Conservation (phyloP, 2,329 filamentous ascomycete genomes). For the Diaporthe citriasiana region DNA sequence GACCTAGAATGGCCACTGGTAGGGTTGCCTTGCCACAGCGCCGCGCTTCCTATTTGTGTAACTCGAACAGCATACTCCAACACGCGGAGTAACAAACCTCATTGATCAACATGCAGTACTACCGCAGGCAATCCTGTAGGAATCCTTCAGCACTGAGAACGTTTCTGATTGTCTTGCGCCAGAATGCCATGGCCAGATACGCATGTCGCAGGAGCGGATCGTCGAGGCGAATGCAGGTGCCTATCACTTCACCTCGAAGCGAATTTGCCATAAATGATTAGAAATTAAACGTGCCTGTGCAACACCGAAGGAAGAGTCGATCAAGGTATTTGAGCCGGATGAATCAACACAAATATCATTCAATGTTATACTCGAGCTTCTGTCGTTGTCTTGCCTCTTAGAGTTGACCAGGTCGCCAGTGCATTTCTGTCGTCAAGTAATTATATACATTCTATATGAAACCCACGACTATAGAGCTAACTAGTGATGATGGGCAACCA, state of each 20-base stretch:
- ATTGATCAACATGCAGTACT: not conserved
- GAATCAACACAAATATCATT: not conserved
- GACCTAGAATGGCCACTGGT: not conserved
- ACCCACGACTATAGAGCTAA: not conserved
- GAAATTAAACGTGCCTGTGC: too few relatives aligned
- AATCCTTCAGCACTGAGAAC: not conserved
- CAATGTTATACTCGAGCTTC: not conserved
- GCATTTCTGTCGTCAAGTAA: not conserved
- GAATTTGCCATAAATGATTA: not conserved
- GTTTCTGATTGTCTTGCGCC: too few relatives aligned
- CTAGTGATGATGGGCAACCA: not conserved
- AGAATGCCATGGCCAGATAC: too few relatives aligned
- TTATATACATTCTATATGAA: not conserved
- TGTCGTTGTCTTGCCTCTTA: not conserved
- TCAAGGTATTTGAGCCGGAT: not conserved
- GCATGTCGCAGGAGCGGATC: too few relatives aligned
- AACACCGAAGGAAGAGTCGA: not conserved
- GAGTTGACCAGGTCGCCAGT: not conserved
- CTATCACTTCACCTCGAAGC: not conserved
- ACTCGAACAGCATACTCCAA: not conserved
- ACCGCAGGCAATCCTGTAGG: not conserved
- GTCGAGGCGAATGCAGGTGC: not conserved
- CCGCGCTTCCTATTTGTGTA: not conserved
- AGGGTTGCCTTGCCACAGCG: not conserved
- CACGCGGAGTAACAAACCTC: not conserved